Percentiles rank a stretch among this genome's conserved stretches.
These are phyloP conservation scores for Penicillium carneum DNA, from an alignment of 2,329 filamentous ascomycete genomes.

Conservation along the genomic window DNA sequence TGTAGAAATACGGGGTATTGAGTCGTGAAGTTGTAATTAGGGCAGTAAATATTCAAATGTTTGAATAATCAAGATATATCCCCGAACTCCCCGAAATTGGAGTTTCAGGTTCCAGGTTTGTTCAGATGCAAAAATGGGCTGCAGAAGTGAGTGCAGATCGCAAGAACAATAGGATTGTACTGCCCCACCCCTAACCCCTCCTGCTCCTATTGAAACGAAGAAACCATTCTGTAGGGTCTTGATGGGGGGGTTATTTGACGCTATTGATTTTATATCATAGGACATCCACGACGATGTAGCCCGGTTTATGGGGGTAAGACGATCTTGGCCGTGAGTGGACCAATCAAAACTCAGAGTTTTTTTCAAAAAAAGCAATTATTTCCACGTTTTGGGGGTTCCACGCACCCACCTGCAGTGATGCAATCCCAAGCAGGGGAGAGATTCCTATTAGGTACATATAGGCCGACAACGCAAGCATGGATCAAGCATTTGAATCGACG, in stretches of 20 bases:
- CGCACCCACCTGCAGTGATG: background rate
- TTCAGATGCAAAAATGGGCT: background rate
- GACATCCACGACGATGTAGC: background rate
- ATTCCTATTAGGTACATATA: background rate
- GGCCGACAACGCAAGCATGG: conserved; percentile 1
- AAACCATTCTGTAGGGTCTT: background rate
- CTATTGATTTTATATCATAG: conserved; percentile 2
- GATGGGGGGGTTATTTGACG: background rate
- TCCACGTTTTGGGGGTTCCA: background rate
- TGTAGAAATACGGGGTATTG: no score
- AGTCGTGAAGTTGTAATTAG: background rate
- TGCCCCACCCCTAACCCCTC: background rate
- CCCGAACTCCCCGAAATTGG: background rate
- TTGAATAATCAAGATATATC: background rate
- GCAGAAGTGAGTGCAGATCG: background rate
- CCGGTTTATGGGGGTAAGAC: background rate
- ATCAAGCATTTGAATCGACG: background rate
- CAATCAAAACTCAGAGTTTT: background rate
- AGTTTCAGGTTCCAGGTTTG: background rate
- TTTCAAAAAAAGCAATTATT: background rate
- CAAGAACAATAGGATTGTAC: background rate
- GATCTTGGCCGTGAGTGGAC: background rate
- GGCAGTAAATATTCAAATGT: background rate
- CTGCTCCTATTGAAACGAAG: background rate
- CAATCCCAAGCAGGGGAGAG: background rate